Evolutionary conservation across 345 rosid species (phyloP).

Genomic region (Euphorbia lathyris): DNA sequence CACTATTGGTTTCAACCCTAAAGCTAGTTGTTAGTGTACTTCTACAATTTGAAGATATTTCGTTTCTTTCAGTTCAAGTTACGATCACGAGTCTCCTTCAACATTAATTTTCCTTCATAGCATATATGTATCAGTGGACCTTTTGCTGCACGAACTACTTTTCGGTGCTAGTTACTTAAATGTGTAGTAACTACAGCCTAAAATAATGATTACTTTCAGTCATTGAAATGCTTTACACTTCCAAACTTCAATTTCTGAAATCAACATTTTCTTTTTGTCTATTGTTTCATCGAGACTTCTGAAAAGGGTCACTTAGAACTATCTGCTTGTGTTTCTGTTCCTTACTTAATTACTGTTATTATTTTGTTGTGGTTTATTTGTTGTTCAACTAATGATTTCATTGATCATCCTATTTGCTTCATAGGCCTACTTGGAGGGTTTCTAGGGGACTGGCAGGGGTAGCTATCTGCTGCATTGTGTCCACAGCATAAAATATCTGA

Average conservation of each 20-base stretch:
- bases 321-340: background rate
- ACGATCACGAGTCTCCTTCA: background rate
- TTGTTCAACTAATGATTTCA: background rate
- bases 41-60: background rate
- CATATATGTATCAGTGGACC: background rate
- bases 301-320: background rate
- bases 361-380: background rate
- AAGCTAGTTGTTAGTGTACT: background rate
- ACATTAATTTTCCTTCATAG: background rate
- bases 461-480: slow-evolving; percentile 12
- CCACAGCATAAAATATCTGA: background rate
- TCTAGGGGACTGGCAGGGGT: slow-evolving; percentile 15
- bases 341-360: background rate
- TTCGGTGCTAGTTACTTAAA: background rate
- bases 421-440: slow-evolving; percentile 22
- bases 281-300: background rate
- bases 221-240: background rate
- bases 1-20: slow-evolving; percentile 4
- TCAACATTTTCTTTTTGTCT: background rate
- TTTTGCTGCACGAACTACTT: background rate
- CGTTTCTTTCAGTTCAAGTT: background rate
- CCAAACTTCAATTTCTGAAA: background rate
- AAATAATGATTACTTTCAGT: background rate
- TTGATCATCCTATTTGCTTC: slow-evolving; percentile 8
- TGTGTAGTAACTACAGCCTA: background rate